A percentile compares a stretch with the other conserved stretches of the same genome.
Evolutionary conservation across 2,329 filamentous ascomycete species (phyloP).

Genomic region (Fusarium praegraminearum): DNA sequence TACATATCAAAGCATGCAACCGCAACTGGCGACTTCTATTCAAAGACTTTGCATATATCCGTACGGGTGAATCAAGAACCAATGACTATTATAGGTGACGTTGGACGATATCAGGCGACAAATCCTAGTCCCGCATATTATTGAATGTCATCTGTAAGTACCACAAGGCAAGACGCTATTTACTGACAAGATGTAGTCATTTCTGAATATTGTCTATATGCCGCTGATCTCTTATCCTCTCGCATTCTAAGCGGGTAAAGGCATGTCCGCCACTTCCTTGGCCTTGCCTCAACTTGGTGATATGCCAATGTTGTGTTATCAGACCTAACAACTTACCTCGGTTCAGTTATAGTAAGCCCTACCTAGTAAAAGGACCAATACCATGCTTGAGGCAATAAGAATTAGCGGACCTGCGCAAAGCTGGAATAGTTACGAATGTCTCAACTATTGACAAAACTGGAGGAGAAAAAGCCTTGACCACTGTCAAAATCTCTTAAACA

Average conservation of each 20-base stretch:
- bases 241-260: constrained; percentile 16
- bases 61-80: background rate
- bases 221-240: background rate
- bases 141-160: constrained; percentile 2
- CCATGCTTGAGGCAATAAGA: background rate
- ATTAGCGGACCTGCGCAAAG: constrained; percentile 3
- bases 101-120: constrained; percentile 2
- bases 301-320: constrained; percentile 11
- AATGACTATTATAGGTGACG: background rate
- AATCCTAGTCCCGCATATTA: background rate
- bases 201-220: background rate
- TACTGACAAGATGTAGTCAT: background rate
- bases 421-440: background rate
- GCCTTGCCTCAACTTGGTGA: background rate
- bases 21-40: background rate
- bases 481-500: background rate
- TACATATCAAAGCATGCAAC: background rate
- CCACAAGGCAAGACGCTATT: background rate
- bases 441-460: background rate
- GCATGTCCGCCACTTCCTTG: constrained; percentile 10
- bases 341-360: background rate
- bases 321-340: background rate
- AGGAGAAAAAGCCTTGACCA: constrained; percentile 18
- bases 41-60: background rate
- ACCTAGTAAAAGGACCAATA: background rate